Conservation (phyloP, 345 rosid species). For the Cardamine occulta region DNA sequence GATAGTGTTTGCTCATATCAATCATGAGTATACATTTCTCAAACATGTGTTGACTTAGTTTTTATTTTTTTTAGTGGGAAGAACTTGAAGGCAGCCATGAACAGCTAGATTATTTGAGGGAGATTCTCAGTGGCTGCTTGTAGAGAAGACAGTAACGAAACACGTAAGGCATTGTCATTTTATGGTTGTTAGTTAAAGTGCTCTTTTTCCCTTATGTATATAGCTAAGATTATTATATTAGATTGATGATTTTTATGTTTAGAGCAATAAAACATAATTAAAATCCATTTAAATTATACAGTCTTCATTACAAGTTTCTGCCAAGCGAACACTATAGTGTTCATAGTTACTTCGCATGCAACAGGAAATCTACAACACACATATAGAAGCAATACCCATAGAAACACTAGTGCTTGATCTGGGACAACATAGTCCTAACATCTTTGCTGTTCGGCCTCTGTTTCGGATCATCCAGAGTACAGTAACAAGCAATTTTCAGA, state of each 20-base stretch:
- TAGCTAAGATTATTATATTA: slow-evolving; percentile 26
- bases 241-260: slow-evolving; percentile 34
- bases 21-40: background rate
- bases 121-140: slow-evolving; percentile 62
- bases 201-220: slow-evolving; percentile 12
- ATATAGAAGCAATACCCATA: slow-evolving; percentile 10
- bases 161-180: slow-evolving; percentile 4
- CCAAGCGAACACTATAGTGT: slow-evolving; percentile 19
- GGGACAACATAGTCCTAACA: slow-evolving; percentile 71
- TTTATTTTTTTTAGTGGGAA: slow-evolving; percentile 66
- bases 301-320: slow-evolving; percentile 31
- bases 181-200: background rate
- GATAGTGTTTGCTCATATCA: slow-evolving; percentile 7
- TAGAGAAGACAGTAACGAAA: slow-evolving; percentile 40
- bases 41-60: slow-evolving; percentile 29
- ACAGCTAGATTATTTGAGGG: slow-evolving; percentile 83
- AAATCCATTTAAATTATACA: slow-evolving; percentile 12
- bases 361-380: slow-evolving; percentile 8
- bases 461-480: slow-evolving; percentile 79
- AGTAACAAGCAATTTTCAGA: slow-evolving; percentile 81
- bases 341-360: slow-evolving; percentile 17
- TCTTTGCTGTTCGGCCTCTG: slow-evolving; percentile 90
- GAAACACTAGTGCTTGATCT: slow-evolving; percentile 50
- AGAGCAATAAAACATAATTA: slow-evolving; percentile 29
- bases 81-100: slow-evolving; percentile 74